phyloP scores from a whole-genome alignment of 768 basidiomycete genomes.

The Mycena pura region DNA sequence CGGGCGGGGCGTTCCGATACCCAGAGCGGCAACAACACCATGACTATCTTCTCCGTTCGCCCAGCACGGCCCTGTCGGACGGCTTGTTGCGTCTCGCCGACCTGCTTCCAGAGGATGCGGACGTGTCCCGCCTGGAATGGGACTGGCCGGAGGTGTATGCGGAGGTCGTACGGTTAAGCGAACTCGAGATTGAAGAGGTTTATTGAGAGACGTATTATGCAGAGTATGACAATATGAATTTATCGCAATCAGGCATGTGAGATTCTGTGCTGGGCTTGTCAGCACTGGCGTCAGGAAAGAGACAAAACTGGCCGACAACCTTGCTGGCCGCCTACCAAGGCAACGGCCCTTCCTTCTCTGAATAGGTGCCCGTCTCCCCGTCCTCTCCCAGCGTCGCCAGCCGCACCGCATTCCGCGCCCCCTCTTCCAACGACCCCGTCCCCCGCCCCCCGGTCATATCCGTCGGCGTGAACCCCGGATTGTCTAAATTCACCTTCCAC shows the following conservation, averaged over 20 bases:
- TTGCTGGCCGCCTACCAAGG: no score
- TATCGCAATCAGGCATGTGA: neutral
- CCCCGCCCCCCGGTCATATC: constrained; percentile 4
- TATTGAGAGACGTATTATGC: no score
- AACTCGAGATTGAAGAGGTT: neutral
- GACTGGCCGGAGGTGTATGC: neutral
- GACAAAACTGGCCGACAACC: no score
- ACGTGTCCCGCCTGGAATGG: neutral
- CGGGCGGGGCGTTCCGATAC: no score
- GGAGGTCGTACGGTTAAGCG: neutral
- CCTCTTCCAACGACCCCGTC: constrained; percentile 8
- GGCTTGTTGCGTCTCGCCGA: neutral
- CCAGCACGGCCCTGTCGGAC: neutral
- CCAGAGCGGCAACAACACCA: no score
- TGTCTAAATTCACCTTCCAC: constrained; percentile 15
- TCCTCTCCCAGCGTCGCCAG: constrained; percentile 7
- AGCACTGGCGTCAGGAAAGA: no score
- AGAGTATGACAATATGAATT: no score
- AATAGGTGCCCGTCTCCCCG: constrained; percentile 3
- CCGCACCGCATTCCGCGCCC: constrained; percentile 2
- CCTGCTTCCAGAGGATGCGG: neutral
- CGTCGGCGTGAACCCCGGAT: constrained; percentile 18
- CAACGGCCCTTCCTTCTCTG: constrained; percentile 5
- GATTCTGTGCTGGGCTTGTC: no score
- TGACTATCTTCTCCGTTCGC: neutral